Evolutionary conservation across 805 yeast species (phyloP).

Genomic region (Starmera pachycereana): DNA sequence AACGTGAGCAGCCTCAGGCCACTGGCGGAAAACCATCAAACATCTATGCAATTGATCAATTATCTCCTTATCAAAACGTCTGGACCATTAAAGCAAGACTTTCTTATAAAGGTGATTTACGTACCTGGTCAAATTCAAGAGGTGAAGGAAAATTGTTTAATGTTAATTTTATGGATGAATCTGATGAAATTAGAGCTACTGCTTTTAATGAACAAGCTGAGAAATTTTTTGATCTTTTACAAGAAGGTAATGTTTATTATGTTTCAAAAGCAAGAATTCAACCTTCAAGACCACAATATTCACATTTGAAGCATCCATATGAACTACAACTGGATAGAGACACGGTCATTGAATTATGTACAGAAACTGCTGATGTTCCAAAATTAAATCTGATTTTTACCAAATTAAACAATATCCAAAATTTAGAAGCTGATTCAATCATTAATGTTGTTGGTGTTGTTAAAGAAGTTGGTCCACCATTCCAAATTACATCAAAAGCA

Average conservation of each 20-base stretch:
- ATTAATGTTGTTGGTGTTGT: slow-evolving; percentile 86
- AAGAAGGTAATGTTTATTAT: slow-evolving; percentile 85
- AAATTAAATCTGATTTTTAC: slow-evolving; percentile 68
- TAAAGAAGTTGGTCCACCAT: slow-evolving; percentile 62
- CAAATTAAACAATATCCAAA: slow-evolving; percentile 54
- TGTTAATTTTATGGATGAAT: slow-evolving; percentile 82
- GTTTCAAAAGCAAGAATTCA: slow-evolving; percentile 73
- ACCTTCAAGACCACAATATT: slow-evolving; percentile 78
- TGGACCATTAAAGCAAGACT: slow-evolving; percentile 96
- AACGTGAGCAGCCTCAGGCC: slow-evolving; percentile 2
- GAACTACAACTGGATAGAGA: slow-evolving; percentile 79
- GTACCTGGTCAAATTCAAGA: slow-evolving; percentile 76
- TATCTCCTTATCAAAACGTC: slow-evolving; percentile 81
- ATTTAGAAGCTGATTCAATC: slow-evolving; percentile 57
- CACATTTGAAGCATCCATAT: slow-evolving; percentile 77
- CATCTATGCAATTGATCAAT: slow-evolving; percentile 68
- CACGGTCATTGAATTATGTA: slow-evolving; percentile 61
- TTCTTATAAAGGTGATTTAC: slow-evolving; percentile 75
- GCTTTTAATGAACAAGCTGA: slow-evolving; percentile 87
- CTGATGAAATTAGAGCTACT: slow-evolving; percentile 93
- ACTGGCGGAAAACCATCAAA: slow-evolving; percentile 26
- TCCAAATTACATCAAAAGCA: slow-evolving; percentile 78
- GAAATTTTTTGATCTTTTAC: slow-evolving; percentile 59
- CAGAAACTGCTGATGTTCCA: slow-evolving; percentile 61
- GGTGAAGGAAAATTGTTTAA: slow-evolving; percentile 89